Conservation (phyloP, 257 asterid genomes). For the Nicotiana attenuata region DNA sequence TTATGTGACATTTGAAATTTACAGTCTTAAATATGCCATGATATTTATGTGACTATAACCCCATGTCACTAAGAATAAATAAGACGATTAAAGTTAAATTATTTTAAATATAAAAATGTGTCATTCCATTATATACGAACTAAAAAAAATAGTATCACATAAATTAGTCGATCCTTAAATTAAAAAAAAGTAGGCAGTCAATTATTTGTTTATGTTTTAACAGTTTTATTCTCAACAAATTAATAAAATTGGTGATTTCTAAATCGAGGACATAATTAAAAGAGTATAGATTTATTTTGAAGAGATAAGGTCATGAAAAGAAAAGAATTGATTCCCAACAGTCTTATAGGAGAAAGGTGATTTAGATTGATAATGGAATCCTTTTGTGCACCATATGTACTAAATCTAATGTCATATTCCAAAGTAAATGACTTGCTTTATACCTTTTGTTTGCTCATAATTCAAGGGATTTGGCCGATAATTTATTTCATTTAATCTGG, state of each 20-base stretch:
- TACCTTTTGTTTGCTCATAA: background rate
- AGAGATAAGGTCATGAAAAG: background rate
- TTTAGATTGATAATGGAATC: background rate
- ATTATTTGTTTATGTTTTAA: too few species aligned
- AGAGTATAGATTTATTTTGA: background rate
- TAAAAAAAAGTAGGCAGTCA: too few species aligned
- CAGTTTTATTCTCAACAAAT: too few species aligned
- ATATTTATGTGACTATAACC: too few species aligned
- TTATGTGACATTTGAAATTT: background rate
- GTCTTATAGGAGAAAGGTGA: background rate
- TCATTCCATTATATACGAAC: too few species aligned
- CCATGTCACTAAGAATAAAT: too few species aligned
- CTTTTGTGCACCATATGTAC: background rate
- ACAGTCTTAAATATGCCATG: fast-evolving
- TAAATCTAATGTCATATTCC: background rate
- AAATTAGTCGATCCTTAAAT: too few species aligned
- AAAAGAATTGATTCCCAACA: background rate
- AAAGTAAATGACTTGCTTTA: background rate
- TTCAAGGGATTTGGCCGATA: background rate
- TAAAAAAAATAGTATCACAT: too few species aligned
- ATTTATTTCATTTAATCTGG: too few species aligned
- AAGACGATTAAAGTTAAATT: too few species aligned
- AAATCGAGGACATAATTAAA: background rate
- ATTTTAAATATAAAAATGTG: too few species aligned
- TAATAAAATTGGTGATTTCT: background rate